Base-by-base conservation (phyloP, 2,329 filamentous ascomycete species). In the Coniochaeta sp. region DNA sequence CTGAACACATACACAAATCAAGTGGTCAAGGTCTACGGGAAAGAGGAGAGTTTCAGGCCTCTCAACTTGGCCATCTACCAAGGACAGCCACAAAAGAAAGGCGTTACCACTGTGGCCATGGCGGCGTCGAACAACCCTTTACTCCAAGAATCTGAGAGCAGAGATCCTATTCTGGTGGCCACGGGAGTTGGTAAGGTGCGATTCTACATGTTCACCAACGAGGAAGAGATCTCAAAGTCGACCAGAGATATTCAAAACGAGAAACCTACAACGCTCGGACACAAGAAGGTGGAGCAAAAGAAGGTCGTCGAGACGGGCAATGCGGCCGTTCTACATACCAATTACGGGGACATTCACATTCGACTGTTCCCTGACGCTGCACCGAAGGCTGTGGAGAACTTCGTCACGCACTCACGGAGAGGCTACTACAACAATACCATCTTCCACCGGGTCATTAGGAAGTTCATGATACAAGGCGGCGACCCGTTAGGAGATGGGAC, bases 171-270 rank as follows among this genome's bases (percentile, higher is more conserved):
- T 70, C 79, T 99, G 8, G 83, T 96, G 52, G 82, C 85, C 10
- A 98, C 95, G 0, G 93, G 88, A 0, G 88, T 90, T 54, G 89
- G 88, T 63, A 98, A 96, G 75, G 85, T 89, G 30, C 89, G 96
- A 44, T 99, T 99, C 77, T 99, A 97, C 81, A 92, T 98, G 86
- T 99, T 97, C 74, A 96, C 91, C 38, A 96, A 97, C 72, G 90
- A 96, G 42, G 84, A 88, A 40, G 89, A 91, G 26, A 82, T 95
- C 58, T 89, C 87, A 65, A 96, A 93, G 73, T 89, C 89, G 8
- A 88, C 88, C 38, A 87, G 95, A 65, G 95, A 99, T 72, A 82
- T 99, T 12, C 92, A 96, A 67, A 99, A 99, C 72, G 95, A 99
- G 75, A 93, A 92, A 67, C 95, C 93, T 0, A 88, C 85, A 1